These are phyloP conservation scores for Camelina hispida DNA, from an alignment of 345 rosid genomes.

Conservation along the genomic window DNA sequence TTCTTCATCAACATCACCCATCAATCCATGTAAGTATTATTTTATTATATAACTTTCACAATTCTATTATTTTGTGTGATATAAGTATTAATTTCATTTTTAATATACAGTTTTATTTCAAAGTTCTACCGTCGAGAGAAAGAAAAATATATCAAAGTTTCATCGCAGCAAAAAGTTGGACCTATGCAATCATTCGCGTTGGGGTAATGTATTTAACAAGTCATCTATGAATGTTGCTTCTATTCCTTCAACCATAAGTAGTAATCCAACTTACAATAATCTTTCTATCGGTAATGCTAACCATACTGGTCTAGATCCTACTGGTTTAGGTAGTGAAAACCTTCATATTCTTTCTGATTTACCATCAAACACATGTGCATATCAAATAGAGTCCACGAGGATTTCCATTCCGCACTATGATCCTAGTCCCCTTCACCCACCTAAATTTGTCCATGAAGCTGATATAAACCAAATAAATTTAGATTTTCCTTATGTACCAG, in stretches of 20 bases:
- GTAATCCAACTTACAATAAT: background rate
- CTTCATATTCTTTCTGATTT: background rate
- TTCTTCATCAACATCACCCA: background rate
- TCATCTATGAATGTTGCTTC: background rate
- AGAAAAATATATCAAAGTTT: background rate
- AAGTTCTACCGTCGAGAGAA: background rate
- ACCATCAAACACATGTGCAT: background rate
- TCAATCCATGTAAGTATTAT: conserved; percentile 15
- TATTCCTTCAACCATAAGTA: conserved; percentile 12
- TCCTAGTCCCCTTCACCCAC: background rate
- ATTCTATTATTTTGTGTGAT: background rate
- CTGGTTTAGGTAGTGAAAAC: background rate
- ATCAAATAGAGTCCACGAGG: background rate
- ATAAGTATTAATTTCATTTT: background rate
- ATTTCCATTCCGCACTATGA: background rate
- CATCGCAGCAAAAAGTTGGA: background rate
- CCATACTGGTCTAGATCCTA: background rate
- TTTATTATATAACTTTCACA: background rate
- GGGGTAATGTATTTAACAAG: background rate
- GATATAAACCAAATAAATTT: background rate
- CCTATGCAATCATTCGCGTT: background rate
- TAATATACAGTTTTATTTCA: conserved; percentile 8
- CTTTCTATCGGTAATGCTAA: background rate
- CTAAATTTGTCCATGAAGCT: background rate
- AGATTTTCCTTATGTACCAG: background rate